Conservation (phyloP, 2,329 filamentous ascomycete genomes). For the Seiridium cupressi region DNA sequence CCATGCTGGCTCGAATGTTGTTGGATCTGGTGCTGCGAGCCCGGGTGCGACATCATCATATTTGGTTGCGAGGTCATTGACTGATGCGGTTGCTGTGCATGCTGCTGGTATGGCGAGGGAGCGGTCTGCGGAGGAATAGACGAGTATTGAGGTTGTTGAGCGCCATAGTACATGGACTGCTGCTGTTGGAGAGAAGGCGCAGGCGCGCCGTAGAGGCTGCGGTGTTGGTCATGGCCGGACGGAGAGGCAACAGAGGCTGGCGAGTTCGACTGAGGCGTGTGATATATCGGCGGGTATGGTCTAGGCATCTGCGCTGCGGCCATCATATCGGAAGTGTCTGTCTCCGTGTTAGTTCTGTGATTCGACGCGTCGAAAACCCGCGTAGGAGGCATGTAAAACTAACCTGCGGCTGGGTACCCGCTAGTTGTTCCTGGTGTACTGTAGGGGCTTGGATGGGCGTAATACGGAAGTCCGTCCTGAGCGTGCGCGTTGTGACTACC, state of each 20-base stretch:
- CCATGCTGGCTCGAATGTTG: slow-evolving; percentile 59
- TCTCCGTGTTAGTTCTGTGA: slow-evolving; percentile 15
- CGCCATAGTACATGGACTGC: slow-evolving; percentile 74
- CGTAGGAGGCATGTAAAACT: slow-evolving; percentile 33
- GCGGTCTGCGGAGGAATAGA: slow-evolving; percentile 64
- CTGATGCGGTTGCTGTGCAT: slow-evolving; percentile 52
- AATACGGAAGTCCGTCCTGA: slow-evolving; percentile 68
- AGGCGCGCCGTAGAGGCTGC: slow-evolving; percentile 80
- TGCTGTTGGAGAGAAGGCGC: slow-evolving; percentile 71
- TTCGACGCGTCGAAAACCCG: slow-evolving; percentile 9
- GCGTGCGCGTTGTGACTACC: slow-evolving; percentile 52
- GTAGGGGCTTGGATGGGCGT: slow-evolving; percentile 78
- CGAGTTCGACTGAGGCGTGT: slow-evolving; percentile 93
- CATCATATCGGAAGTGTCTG: slow-evolving; percentile 65
- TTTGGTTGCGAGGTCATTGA: slow-evolving; percentile 63
- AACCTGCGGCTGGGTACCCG: slow-evolving; percentile 85
- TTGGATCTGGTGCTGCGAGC: slow-evolving; percentile 55
- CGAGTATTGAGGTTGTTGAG: slow-evolving; percentile 59
- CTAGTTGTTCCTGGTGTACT: slow-evolving; percentile 77
- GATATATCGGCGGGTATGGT: slow-evolving; percentile 89
- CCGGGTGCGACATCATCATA: slow-evolving; percentile 65
- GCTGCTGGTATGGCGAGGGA: slow-evolving; percentile 61
- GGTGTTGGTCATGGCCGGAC: slow-evolving; percentile 84
- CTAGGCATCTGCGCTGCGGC: slow-evolving; percentile 69
- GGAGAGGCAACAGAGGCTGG: slow-evolving; percentile 90